Evolutionary conservation across 2,329 filamentous ascomycete genomes (phyloP), one percentile per base, ranked within the genome.

Genomic region (Colletotrichum sp.): DNA sequence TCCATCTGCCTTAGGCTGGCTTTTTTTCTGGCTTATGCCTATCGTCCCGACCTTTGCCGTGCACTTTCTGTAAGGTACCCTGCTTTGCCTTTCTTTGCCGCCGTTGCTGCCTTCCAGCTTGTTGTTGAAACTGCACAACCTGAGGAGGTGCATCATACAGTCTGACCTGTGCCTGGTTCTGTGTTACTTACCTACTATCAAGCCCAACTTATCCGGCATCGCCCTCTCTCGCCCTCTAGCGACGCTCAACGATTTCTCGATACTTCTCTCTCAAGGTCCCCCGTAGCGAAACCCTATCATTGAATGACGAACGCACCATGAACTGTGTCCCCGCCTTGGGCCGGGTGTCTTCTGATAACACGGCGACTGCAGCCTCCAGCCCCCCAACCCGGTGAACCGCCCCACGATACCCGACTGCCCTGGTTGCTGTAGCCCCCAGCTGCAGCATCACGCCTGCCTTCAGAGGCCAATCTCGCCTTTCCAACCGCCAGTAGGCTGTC

Each of bases 261-360:
- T 34, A 6, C 55, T 48, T 66, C 60, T 66, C 36, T n/a, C 18
- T 43, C 34, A 43, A 27, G 22, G 18, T 4, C 56, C 32, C 32
- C 34, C 10, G 18, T 60, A 73, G 56, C 56, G 56, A 73, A 73
- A 58, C 32, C 58, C 58, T 61, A 52, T 43, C 62, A n/a, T 65
- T 71, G 72, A 66, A 77, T 77, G 75, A 78, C 75, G 43, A 77
- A 56, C 72, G 64, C 75, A 78, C 70, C 79, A 85, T 85, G 83
- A 82, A 71, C 79, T 79, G 78, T 79, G 78, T 81, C 82, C 81
- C 82, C 82, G 80, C 82, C 81, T 80, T 77, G 81, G 80, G 79
- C 82, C 79, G 80, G 79, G 81, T 83, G 81, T 81, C 82, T 81
- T 79, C 79, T 80, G 80, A 83, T 83, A 81, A 79, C 79, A 80